Base-by-base conservation (phyloP, 2,329 filamentous ascomycete genomes). In the Ophiocordyceps unilateralis region DNA sequence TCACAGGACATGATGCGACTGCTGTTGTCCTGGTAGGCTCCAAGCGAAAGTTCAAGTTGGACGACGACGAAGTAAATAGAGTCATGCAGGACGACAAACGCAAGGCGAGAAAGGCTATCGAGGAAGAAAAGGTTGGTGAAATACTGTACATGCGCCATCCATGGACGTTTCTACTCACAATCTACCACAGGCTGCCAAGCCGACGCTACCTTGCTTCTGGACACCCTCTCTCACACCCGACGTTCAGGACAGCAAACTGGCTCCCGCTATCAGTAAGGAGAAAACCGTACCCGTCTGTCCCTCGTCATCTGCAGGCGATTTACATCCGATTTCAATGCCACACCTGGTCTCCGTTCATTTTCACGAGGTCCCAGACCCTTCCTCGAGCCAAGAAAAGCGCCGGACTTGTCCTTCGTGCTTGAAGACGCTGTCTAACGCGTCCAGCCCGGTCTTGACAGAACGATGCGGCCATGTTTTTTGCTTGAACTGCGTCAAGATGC, bases 391-490 rank as follows among this genome's bases (percentile, higher is more conserved):
- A 12, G 62, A 68, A 32, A 58, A 56, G 43, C 59, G 55, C 43
- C 61, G 63, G 47, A 54, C 81, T 41, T 98, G 89, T 59, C 91
- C 91, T 0, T 81, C 82, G 39, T 98, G 89, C 62, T 78, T 82
- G 50, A 94, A 93, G 61, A 71, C 67, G 1, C 69, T 96, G 12
- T 82, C 76, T 40, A 96, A 96, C 56, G 73, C 83, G 3, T 83
- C 83, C 4, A 84, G 82, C 56, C 84, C 88, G 1, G 76, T 88
- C 58, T 67, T 95, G 42, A 79, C 84, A 2, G 88, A 85, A 57
- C 83, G 84, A 0, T 98, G 89, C 54, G 89, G 89, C 0, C 89
- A 98, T 57, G 87, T 96, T 1, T 62, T 95, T 20, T 98, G 89
- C 61, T 81, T 83, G 53, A 80, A 74, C 34, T 95, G 89, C 55